Evolutionary conservation across 208 protist species (phyloP).

Genomic region (Leishmania turanica): DNA sequence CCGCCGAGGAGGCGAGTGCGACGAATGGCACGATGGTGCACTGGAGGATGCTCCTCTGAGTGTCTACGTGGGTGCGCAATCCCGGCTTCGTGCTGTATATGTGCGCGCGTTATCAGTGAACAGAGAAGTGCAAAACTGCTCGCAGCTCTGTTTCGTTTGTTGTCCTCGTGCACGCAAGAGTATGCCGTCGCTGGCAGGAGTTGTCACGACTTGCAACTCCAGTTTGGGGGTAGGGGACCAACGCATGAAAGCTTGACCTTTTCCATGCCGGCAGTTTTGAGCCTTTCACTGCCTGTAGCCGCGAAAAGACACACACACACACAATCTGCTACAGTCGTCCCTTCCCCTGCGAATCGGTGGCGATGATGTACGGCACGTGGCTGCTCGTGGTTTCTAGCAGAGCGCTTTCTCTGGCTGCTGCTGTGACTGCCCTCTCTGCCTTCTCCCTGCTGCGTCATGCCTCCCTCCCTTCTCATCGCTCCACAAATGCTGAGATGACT

Average conservation of each 20-base stretch:
- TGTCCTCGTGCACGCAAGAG: not conserved
- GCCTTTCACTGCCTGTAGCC: not conserved
- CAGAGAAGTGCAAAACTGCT: not conserved
- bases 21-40: constrained; percentile 57
- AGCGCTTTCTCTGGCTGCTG: not conserved
- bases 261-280: not conserved
- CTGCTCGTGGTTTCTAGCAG: not conserved
- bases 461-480: not conserved
- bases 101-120: too few species aligned
- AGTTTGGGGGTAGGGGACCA: too few species aligned
- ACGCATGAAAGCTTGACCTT: not conserved
- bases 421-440: not conserved
- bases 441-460: not conserved
- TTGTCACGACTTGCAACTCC: not conserved
- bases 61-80: not conserved
- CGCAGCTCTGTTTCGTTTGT: not conserved
- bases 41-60: constrained; percentile 52
- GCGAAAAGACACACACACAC: too few species aligned
- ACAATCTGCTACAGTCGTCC: too few species aligned
- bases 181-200: not conserved
- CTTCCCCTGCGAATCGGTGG: not conserved
- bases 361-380: not conserved
- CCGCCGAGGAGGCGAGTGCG: constrained; percentile 41
- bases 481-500: not conserved
- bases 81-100: not conserved